Base-by-base conservation (phyloP, 2,329 filamentous ascomycete species). In the Colletotrichum eremochloae region DNA sequence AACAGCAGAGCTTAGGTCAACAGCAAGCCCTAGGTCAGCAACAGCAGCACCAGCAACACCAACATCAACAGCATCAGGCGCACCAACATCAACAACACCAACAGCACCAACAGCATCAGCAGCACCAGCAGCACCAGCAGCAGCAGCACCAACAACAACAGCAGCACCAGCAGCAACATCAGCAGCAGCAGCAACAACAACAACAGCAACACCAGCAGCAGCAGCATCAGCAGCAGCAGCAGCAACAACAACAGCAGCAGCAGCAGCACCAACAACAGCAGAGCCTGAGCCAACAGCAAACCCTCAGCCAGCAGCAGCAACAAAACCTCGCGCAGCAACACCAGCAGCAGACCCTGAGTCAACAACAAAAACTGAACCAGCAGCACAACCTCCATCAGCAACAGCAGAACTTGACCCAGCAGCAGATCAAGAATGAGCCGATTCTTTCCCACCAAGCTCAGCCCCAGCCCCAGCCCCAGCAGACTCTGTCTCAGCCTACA, bases 211-310 rank as follows among this genome's bases (percentile, higher is more conserved):
- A 80, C 7, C 77, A 78, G 33, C 79, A 78, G 20, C 74, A 76
- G 2, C 77, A 77, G 1, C 79, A 74, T 33, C 81, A 81, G 57
- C 79, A 80, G 52, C 71, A 76, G 4, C 76, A 81, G 61, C 73
- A 75, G 5, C 80, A 81, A 38, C 80, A 81, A 42, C 78, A 77
- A 38, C 78, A 77, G 42, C 76, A 78, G 38, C 80, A 81, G 60
- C 79, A 79, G 48, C 77, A 77, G 18, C 64, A 63, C 72, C 68
- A 76, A 14, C 68, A 74, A 31, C 81, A 81, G 62, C 79, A 80
- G 67, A 72, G 75, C 11, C 76, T 81, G 64, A 73, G 75, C 12
- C 80, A 81, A 52, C 80, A 81, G 55, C 78, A 78, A 53, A 73
- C 75, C 14, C 69, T 80, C 61, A 75, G 74, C 50, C 78, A 77